Evolutionary conservation across 2,329 filamentous ascomycete species (phyloP), one percentile per base, ranked within the genome.

Genomic region (Dactylonectria estremocensis): DNA sequence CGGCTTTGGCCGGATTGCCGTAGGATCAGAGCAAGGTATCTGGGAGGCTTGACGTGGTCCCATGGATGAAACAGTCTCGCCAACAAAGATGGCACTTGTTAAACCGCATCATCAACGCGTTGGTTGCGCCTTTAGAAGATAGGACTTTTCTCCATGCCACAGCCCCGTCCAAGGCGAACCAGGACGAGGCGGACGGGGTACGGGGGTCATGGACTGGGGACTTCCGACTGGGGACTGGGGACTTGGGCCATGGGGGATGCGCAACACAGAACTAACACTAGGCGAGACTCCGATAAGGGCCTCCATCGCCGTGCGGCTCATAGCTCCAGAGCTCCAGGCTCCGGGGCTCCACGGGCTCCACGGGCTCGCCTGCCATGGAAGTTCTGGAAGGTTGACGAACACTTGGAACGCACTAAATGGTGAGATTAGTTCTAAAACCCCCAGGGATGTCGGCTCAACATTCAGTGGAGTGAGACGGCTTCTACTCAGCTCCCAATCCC

Each of bases 361-460:
- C 69, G 62, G 61, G 33, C 63, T 69, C 49, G 55, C 72, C 68
- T 75, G 69, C 69, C 66, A 74, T 76, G 59, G 73, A 74, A 70
- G 72, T 76, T 76, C 74, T 76, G 70, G 74, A 76, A 76, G 74
- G 68, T 71, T 68, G 64, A 72, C 60, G 50, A 70, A 71, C 64
- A 72, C 70, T 75, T 73, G 73, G 74, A 76, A 76, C 73, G 64
- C 74, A 72, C 72, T 76, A 76, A 69, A 69, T 69, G 64, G 70
- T 70, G 72, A 76, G 64, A 69, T 73, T 74, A 66, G 71, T 69
- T 74, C 74, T 72, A 66, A 72, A 64, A 52, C 69, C 35, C 33
- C 18, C 71, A 74, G 62, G 74, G 71, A 67, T 65, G 53, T 64
- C 60, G 71, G 71, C 72, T 69, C 72, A 76, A 74, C 63, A 71